Evolutionary conservation across 2,329 filamentous ascomycete genomes (phyloP).

Genomic region (Coniochaeta sp.): DNA sequence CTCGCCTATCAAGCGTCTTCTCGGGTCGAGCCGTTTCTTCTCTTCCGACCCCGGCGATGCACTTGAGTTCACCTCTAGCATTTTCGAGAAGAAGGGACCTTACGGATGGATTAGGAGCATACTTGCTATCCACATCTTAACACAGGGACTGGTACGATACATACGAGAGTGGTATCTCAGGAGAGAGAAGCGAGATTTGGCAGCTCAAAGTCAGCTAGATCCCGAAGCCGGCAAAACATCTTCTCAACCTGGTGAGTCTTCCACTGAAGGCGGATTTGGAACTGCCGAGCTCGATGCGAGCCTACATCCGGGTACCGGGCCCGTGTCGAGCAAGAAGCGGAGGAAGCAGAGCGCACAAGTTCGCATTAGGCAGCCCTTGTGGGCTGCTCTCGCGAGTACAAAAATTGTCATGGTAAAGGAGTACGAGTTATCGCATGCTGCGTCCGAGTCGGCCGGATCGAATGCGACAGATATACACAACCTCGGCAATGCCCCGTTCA

Average conservation of each 20-base stretch:
- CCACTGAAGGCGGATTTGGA: slow-evolving; percentile 39
- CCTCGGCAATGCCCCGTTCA: slow-evolving; percentile 67
- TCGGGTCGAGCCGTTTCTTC: slow-evolving; percentile 23
- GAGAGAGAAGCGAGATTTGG: slow-evolving; percentile 47
- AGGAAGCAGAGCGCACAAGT: slow-evolving; percentile 88
- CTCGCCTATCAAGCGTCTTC: slow-evolving; percentile 28
- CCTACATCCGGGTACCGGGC: slow-evolving; percentile 44
- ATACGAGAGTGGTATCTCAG: slow-evolving; percentile 62
- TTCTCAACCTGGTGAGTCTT: slow-evolving; percentile 23
- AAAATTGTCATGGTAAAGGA: slow-evolving; percentile 95
- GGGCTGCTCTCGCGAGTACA: slow-evolving; percentile 89
- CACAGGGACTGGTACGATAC: slow-evolving; percentile 64
- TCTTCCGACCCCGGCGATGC: slow-evolving; percentile 37
- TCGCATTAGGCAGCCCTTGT: slow-evolving; percentile 82
- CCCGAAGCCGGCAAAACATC: slow-evolving; percentile 56
- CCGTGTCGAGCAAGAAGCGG: slow-evolving; percentile 67
- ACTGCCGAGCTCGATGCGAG: slow-evolving; percentile 45
- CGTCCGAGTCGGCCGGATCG: slow-evolving; percentile 64
- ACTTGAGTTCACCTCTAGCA: slow-evolving; percentile 32
- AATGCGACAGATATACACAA: slow-evolving; percentile 72
- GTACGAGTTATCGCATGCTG: slow-evolving; percentile 72
- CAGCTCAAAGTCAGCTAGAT: slow-evolving; percentile 42
- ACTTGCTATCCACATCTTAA: slow-evolving; percentile 67
- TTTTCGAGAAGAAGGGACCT: slow-evolving; percentile 50
- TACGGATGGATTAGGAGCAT: slow-evolving; percentile 62